phyloP scores from a whole-genome alignment of 805 yeast genomes.

The Dipodascus albidus region DNA sequence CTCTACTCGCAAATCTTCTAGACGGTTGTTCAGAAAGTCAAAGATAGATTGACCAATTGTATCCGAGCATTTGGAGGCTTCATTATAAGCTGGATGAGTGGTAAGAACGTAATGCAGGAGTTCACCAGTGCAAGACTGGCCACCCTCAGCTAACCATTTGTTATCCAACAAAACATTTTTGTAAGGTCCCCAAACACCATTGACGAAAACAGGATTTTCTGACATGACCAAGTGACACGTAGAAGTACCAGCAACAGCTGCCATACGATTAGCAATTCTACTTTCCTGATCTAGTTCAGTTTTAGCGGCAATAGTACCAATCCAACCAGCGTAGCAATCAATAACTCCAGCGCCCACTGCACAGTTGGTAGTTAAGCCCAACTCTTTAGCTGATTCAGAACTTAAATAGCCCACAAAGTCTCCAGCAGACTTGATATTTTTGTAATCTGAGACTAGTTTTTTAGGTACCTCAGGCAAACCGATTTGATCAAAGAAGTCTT shows the following conservation, averaged over 20 bases:
- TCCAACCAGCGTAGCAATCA: constrained; percentile 98
- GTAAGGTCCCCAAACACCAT: constrained; percentile 99
- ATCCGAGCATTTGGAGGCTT: constrained; percentile 55
- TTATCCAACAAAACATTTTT: constrained; percentile 84
- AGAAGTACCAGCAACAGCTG: constrained; percentile 97
- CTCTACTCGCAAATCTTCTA: constrained; percentile 53
- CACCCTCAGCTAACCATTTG: constrained; percentile 96
- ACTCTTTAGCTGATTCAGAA: constrained; percentile 56
- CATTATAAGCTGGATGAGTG: constrained; percentile 79
- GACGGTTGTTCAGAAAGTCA: constrained; percentile 66
- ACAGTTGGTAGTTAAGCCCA: constrained; percentile 72
- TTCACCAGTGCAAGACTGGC: constrained; percentile 97
- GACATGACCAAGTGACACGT: constrained; percentile 92
- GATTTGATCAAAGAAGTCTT: constrained; percentile 55
- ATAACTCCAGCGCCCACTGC: constrained; percentile 92
- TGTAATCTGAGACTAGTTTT: constrained; percentile 50
- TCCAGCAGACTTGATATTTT: constrained; percentile 76
- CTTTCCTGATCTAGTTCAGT: constrained; percentile 35
- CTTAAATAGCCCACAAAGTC: constrained; percentile 71
- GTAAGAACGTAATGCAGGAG: constrained; percentile 77
- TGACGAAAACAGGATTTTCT: constrained; percentile 73
- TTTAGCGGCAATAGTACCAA: constrained; percentile 93
- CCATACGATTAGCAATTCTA: constrained; percentile 40
- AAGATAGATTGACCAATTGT: constrained; percentile 56
- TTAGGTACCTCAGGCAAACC: constrained; percentile 49